Evolutionary conservation across 768 basidiomycete genomes (phyloP).

Genomic region (Leucogyrophana mollusca): DNA sequence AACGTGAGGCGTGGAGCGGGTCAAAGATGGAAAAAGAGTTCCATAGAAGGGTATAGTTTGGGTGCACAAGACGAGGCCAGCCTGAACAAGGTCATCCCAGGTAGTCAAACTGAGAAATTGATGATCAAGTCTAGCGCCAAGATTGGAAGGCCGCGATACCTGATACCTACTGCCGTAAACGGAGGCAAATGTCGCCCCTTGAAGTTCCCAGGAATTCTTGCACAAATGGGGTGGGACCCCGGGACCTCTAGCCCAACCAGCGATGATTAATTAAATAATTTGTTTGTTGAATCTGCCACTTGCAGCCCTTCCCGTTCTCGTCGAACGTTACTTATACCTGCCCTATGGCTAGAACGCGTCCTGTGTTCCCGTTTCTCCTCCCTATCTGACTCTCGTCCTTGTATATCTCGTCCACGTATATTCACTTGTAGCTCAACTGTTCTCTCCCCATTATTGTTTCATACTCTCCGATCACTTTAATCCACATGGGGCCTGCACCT

Average conservation of each 20-base stretch:
- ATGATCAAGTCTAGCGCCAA: slow-evolving; percentile 19
- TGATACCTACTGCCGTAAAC: slow-evolving; percentile 9
- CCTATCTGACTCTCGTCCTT: slow-evolving; percentile 5
- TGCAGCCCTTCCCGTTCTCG: slow-evolving; percentile 9
- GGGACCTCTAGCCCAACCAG: not conserved
- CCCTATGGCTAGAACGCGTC: slow-evolving; percentile 19
- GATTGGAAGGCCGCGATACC: slow-evolving; percentile 18
- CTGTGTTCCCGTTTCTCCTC: slow-evolving; percentile 11
- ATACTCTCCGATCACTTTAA: slow-evolving; percentile 33
- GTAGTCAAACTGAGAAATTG: not conserved
- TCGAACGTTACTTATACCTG: slow-evolving; percentile 32
- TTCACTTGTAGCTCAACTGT: not conserved
- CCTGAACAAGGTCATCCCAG: no score
- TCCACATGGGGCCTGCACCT: slow-evolving; percentile 36
- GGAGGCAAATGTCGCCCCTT: slow-evolving; percentile 23
- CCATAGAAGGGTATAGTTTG: not conserved
- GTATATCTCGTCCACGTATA: slow-evolving; percentile 3
- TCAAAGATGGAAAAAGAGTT: not conserved
- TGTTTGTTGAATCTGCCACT: slow-evolving; percentile 4
- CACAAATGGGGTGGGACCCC: slow-evolving; percentile 27
- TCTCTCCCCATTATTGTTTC: slow-evolving; percentile 16
- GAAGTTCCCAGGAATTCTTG: slow-evolving; percentile 15
- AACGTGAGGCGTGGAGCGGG: not conserved
- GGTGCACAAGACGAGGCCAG: no score
- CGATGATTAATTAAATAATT: slow-evolving; percentile 6